These are phyloP conservation scores for Talaromyces funiculosus DNA, from an alignment of 2,329 filamentous ascomycete genomes.

Conservation along the genomic window DNA sequence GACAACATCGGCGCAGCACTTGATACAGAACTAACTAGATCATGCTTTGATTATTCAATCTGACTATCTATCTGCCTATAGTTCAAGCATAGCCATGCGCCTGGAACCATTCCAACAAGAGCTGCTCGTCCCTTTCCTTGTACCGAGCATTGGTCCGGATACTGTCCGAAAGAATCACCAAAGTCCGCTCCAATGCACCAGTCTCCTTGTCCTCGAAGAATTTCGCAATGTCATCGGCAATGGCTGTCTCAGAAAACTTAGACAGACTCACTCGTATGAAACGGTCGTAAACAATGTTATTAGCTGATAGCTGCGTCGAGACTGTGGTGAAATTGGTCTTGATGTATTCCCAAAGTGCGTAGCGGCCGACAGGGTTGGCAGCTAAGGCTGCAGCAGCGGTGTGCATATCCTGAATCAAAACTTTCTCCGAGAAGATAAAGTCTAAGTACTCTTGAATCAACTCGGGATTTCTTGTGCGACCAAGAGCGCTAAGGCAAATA, in stretches of 20 bases:
- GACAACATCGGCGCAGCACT: background rate
- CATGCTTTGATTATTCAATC: no score
- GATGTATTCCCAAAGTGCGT: constrained; percentile 76
- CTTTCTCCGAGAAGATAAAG: constrained; percentile 76
- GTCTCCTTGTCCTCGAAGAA: constrained; percentile 90
- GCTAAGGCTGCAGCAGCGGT: constrained; percentile 68
- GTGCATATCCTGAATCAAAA: constrained; percentile 83
- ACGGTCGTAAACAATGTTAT: constrained; percentile 83
- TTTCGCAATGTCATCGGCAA: constrained; percentile 67
- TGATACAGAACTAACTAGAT: no score
- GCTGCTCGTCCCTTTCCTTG: constrained; percentile 65
- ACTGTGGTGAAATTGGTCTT: constrained; percentile 76
- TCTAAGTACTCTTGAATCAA: constrained; percentile 64
- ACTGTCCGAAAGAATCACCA: constrained; percentile 80
- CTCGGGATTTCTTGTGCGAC: constrained; percentile 62
- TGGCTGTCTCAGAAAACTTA: constrained; percentile 67
- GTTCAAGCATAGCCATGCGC: constrained; percentile 53
- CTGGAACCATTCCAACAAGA: constrained; percentile 73
- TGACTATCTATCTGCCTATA: background rate
- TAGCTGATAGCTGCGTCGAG: constrained; percentile 64
- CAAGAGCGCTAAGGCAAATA: constrained; percentile 70
- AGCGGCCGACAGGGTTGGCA: constrained; percentile 66
- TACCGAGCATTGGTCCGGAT: constrained; percentile 80
- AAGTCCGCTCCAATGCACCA: constrained; percentile 74
- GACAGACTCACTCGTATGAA: constrained; percentile 74